phyloP scores from a whole-genome alignment of 176 grass and related monocot genomes.

The Ampelocalamus luodianensis region DNA sequence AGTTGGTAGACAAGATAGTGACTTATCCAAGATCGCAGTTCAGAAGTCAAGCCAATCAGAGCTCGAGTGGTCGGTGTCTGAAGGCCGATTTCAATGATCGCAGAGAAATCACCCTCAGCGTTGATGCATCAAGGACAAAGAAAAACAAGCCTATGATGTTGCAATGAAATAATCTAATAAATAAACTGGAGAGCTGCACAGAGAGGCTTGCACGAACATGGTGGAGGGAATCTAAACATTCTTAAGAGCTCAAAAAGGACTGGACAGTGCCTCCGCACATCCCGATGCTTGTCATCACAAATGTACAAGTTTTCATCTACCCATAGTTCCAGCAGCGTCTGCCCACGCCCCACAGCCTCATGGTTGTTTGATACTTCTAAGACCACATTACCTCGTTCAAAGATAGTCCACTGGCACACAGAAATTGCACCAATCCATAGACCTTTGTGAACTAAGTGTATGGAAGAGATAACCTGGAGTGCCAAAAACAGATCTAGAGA shows the following conservation, averaged over 20 bases:
- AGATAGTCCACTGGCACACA: neutral
- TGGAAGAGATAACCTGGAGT: constrained; percentile 21
- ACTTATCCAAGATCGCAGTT: constrained; percentile 39
- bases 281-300: constrained; percentile 12
- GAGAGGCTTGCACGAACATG: constrained; percentile 57
- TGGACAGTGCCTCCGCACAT: constrained; percentile 21
- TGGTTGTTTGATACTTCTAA: constrained; percentile 1
- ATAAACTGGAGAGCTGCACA: constrained; percentile 34
- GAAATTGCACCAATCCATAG: neutral
- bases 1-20: constrained; percentile 43
- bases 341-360: neutral
- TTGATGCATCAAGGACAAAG: constrained; percentile 33
- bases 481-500: neutral
- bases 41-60: constrained; percentile 42
- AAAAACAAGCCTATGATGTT: constrained; percentile 19
- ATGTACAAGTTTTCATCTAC: constrained; percentile 26
- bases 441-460: constrained; percentile 10
- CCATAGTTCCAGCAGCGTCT: constrained; percentile 35
- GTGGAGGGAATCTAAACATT: constrained; percentile 46
- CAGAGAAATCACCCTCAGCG: neutral
- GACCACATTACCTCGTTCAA: constrained; percentile 7
- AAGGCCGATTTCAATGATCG: constrained; percentile 46
- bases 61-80: constrained; percentile 20
- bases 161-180: constrained; percentile 36
- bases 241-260: constrained; percentile 34